Evolutionary conservation across 192 early-diverging fungal species (phyloP).

Genomic region (Backusella circina): DNA sequence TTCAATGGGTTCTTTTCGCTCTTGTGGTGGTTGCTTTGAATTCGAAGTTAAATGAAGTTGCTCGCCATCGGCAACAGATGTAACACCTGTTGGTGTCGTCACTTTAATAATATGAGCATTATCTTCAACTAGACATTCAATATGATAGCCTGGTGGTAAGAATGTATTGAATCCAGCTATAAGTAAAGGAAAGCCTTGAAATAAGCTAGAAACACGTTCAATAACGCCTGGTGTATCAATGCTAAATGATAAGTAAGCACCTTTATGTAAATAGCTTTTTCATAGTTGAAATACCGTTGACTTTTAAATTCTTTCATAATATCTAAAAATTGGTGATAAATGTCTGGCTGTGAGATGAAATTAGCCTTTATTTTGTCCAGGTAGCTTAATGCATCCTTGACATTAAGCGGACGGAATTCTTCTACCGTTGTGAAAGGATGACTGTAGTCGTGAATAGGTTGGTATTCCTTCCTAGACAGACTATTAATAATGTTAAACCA

Average conservation of each 20-base stretch:
- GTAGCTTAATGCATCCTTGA: slow-evolving; percentile 91
- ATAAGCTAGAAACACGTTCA: slow-evolving; percentile 87
- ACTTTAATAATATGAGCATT: slow-evolving; percentile 74
- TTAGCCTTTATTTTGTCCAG: slow-evolving; percentile 90
- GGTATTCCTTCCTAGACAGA: background rate
- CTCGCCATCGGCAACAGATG: slow-evolving; percentile 31
- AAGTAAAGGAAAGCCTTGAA: slow-evolving; percentile 78
- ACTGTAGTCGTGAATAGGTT: background rate
- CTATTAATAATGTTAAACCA: background rate
- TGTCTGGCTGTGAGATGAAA: slow-evolving; percentile 86
- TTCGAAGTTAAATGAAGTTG: slow-evolving; percentile 18
- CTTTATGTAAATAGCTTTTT: background rate
- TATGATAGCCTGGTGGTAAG: slow-evolving; percentile 90
- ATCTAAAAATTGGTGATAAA: slow-evolving; percentile 94
- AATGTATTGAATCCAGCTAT: slow-evolving; percentile 98
- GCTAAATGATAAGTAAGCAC: background rate
- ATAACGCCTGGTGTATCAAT: slow-evolving; percentile 93
- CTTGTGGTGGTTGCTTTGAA: slow-evolving; percentile 90
- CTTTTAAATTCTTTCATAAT: slow-evolving; percentile 99
- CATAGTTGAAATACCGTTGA: slow-evolving; percentile 54
- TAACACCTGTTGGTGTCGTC: slow-evolving; percentile 71
- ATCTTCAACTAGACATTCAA: slow-evolving; percentile 78
- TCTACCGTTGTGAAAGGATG: background rate
- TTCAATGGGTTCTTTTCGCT: slow-evolving; percentile 84
- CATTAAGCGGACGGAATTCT: slow-evolving; percentile 61